These are phyloP conservation scores for Veloporphyrellus conicus DNA, from an alignment of 1,284 basidiomycete species.

Conservation along the genomic window DNA sequence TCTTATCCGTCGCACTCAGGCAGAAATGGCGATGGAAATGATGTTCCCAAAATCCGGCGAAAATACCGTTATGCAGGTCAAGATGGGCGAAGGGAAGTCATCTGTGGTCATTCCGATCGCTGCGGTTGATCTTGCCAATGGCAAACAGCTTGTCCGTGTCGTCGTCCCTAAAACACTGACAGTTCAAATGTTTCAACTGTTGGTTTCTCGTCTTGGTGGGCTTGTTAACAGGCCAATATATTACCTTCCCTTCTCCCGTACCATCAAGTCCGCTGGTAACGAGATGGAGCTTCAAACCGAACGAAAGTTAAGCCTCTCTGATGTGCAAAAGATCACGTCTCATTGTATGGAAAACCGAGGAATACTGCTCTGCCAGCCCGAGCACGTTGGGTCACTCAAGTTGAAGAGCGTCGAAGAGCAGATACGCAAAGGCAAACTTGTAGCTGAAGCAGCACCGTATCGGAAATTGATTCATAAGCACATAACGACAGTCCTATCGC, in stretches of 20 bases:
- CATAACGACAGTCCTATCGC: no score
- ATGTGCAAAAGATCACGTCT: constrained; percentile 27
- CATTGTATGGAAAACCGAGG: constrained; percentile 39
- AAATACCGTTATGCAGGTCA: background rate
- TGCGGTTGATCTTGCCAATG: constrained; percentile 40
- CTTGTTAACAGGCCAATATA: constrained; percentile 45
- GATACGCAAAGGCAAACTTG: constrained; percentile 6
- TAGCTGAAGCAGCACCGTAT: background rate
- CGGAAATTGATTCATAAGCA: background rate
- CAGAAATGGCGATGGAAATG: constrained; percentile 42
- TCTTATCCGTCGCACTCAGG: constrained; percentile 39
- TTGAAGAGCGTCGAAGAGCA: constrained; percentile 11
- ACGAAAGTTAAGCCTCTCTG: constrained; percentile 9
- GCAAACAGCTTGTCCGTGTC: constrained; percentile 43
- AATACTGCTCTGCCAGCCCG: constrained; percentile 45
- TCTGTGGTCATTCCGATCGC: constrained; percentile 50
- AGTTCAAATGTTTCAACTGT: constrained; percentile 45
- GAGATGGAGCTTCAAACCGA: constrained; percentile 4
- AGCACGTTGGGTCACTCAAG: constrained; percentile 45
- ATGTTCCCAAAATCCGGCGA: constrained; percentile 34
- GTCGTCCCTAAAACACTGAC: constrained; percentile 45
- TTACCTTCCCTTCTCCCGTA: constrained; percentile 46
- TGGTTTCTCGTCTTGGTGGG: constrained; percentile 43
- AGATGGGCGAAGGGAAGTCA: constrained; percentile 35
- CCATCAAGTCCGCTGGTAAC: background rate